phyloP scores from a whole-genome alignment of 495 filamentous ascomycete species.

The Endocarpon pusillum region DNA sequence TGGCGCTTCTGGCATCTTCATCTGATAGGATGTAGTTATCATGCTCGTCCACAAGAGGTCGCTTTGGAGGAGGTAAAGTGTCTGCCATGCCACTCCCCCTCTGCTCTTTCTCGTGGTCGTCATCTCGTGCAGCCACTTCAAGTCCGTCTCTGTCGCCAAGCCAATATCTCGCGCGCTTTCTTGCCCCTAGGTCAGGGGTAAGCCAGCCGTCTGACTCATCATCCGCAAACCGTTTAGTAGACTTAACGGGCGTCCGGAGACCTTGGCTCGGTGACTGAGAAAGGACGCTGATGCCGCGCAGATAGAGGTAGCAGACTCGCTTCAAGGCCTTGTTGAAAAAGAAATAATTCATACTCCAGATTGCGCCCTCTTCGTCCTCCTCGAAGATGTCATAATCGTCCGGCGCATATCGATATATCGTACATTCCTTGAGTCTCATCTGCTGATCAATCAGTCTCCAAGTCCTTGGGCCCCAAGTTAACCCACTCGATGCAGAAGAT shows the following conservation, averaged over 20 bases:
- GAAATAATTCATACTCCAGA: conserved; percentile 93
- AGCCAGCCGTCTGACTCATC: conserved; percentile 22
- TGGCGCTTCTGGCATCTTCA: conserved; percentile 22
- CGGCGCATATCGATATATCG: conserved; percentile 69
- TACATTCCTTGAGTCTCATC: conserved; percentile 75
- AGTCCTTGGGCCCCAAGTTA: conserved; percentile 65
- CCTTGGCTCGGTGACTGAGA: conserved; percentile 41
- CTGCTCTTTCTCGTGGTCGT: conserved; percentile 25
- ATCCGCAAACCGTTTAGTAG: conserved; percentile 29
- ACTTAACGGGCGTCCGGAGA: conserved; percentile 20
- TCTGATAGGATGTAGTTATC: conserved; percentile 28
- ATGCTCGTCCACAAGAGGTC: conserved; percentile 19
- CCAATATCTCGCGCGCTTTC: conserved; percentile 73
- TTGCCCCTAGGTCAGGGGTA: conserved; percentile 36
- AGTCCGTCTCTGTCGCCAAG: conserved; percentile 43
- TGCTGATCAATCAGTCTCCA: conserved; percentile 84
- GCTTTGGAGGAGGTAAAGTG: conserved; percentile 1
- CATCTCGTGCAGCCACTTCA: conserved; percentile 19
- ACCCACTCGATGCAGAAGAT: conserved; percentile 1
- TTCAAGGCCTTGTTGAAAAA: conserved; percentile 90
- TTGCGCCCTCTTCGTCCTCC: conserved; percentile 74
- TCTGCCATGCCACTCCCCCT: too few species aligned
- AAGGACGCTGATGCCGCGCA: conserved; percentile 70
- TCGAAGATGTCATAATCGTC: conserved; percentile 70
- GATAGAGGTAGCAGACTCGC: conserved; percentile 86